Conservation (phyloP, 345 rosid species). For the Pistacia atlantica region DNA sequence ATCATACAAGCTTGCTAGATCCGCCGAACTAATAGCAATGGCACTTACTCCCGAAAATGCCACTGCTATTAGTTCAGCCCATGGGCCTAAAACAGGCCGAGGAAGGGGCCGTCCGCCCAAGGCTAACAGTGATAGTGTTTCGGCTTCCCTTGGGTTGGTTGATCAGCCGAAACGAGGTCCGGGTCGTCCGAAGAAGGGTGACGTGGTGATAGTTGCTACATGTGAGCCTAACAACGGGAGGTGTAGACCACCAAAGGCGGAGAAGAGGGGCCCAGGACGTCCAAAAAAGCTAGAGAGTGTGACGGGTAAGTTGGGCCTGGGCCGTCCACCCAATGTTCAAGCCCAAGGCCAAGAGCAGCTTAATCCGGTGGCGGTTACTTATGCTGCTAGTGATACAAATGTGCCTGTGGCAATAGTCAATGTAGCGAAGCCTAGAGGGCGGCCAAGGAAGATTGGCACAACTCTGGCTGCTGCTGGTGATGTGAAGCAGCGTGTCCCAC, state of each 20-base stretch:
- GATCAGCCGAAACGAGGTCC: constrained; percentile 31
- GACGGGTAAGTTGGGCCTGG: constrained; percentile 33
- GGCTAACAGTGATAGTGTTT: constrained; percentile 17
- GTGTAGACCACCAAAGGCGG: constrained; percentile 44
- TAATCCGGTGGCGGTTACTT: not conserved
- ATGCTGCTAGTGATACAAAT: not conserved
- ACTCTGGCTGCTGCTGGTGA: constrained; percentile 12
- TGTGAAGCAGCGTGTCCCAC: constrained; percentile 50
- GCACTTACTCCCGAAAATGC: not conserved
- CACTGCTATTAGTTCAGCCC: constrained; percentile 18
- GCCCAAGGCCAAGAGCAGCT: constrained; percentile 19
- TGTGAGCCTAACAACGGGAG: constrained; percentile 29
- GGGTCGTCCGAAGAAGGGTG: constrained; percentile 52
- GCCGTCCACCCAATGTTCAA: constrained; percentile 22
- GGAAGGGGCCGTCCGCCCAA: constrained; percentile 84
- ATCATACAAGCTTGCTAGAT: constrained; percentile 55
- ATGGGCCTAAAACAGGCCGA: constrained; percentile 54
- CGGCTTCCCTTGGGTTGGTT: constrained; percentile 3
- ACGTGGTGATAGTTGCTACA: constrained; percentile 11
- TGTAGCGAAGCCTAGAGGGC: constrained; percentile 48
- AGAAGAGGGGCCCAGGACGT: constrained; percentile 38
- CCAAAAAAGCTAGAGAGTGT: constrained; percentile 44
- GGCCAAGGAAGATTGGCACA: constrained; percentile 45
- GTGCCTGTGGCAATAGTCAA: not conserved
- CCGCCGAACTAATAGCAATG: no score